phyloP scores from a whole-genome alignment of 2,329 filamentous ascomycete genomes.

The Diaporthe eres region DNA sequence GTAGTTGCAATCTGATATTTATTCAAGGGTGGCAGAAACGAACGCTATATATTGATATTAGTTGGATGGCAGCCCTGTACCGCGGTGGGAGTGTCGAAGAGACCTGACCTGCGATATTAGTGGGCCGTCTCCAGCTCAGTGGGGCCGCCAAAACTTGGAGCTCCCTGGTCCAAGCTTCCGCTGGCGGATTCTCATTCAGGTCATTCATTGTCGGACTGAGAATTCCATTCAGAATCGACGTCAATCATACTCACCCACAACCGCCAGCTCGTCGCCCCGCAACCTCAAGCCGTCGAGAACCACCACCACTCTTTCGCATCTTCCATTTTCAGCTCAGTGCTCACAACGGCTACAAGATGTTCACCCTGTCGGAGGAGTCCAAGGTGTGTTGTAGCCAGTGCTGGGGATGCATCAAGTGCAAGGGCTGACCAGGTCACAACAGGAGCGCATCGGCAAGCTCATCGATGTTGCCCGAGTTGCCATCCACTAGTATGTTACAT shows the following conservation, averaged over 20 bases:
- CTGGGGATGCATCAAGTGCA: neutral
- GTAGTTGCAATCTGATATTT: no score
- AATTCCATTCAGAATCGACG: constrained; percentile 34
- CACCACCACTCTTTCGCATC: neutral
- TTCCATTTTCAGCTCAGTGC: neutral
- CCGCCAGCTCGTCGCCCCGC: neutral
- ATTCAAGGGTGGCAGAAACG: neutral
- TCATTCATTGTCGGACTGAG: constrained; percentile 30
- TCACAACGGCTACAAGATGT: constrained; percentile 59
- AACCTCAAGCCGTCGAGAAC: neutral
- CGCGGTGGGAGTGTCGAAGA: no score
- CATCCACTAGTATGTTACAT: constrained; percentile 88
- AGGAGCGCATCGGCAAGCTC: constrained; percentile 98
- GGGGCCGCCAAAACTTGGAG: constrained; percentile 17
- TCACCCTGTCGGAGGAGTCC: constrained; percentile 91
- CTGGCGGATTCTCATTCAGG: neutral
- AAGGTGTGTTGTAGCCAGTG: constrained; percentile 73
- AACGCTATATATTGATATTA: neutral
- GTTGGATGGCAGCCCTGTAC: no score
- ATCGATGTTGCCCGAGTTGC: constrained; percentile 95
- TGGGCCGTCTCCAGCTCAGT: neutral
- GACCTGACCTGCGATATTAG: neutral
- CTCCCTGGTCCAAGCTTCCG: constrained; percentile 27
- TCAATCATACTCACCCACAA: constrained; percentile 14
- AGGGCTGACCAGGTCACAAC: constrained; percentile 39